Conservation (phyloP, 2,329 filamentous ascomycete genomes). For the Colletotrichum melonis region DNA sequence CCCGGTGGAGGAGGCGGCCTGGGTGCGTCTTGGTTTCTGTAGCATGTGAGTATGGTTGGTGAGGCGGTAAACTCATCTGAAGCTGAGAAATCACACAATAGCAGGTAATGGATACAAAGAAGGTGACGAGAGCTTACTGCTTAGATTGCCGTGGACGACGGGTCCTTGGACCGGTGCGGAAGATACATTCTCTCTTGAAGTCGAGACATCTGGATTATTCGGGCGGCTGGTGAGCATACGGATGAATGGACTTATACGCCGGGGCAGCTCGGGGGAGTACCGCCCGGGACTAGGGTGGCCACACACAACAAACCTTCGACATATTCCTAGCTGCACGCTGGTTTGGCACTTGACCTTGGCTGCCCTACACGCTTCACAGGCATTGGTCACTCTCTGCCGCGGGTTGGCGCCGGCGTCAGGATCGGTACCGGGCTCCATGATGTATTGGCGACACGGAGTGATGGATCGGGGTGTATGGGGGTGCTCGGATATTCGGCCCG, state of each 20-base stretch:
- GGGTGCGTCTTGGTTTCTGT: constrained; percentile 35
- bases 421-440: constrained; percentile 14
- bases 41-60: constrained; percentile 33
- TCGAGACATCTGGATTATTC: constrained; percentile 57
- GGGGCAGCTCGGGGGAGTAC: constrained; percentile 14
- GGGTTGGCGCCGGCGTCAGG: constrained; percentile 7
- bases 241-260: constrained; percentile 21
- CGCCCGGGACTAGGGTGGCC: background rate
- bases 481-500: background rate
- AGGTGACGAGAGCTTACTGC: constrained; percentile 49
- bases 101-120: background rate
- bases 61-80: background rate
- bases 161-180: constrained; percentile 61
- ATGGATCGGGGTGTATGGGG: background rate
- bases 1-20: constrained; percentile 47
- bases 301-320: constrained; percentile 56
- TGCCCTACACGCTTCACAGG: constrained; percentile 65
- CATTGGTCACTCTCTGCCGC: constrained; percentile 46
- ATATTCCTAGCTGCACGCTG: constrained; percentile 59
- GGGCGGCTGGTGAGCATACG: constrained; percentile 15
- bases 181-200: constrained; percentile 65
- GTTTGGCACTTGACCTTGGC: constrained; percentile 66
- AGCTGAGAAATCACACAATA: background rate
- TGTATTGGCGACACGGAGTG: background rate
- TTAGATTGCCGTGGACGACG: constrained; percentile 57